phyloP scores from a whole-genome alignment of 768 basidiomycete species.

The Tricholoma sp. region DNA sequence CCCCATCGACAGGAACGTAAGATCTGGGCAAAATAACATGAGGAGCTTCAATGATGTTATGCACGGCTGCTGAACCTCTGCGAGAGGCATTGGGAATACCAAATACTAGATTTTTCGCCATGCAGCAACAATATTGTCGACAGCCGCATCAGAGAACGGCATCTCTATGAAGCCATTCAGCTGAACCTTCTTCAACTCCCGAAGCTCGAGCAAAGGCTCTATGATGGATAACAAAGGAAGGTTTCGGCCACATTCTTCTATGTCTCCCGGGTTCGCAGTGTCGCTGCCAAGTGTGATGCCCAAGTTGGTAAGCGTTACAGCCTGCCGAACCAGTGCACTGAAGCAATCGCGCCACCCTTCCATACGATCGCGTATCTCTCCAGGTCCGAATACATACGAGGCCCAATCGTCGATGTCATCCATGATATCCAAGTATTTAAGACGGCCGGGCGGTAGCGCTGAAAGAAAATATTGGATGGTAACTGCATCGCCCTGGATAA shows the following conservation, averaged over 20 bases:
- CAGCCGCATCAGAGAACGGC: background rate
- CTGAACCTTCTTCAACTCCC: background rate
- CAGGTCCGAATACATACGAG: background rate
- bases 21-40: no score
- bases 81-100: background rate
- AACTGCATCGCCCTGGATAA: background rate
- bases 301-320: background rate
- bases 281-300: background rate
- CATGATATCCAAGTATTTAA: background rate
- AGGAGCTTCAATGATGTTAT: no score
- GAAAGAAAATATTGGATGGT: background rate
- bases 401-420: background rate
- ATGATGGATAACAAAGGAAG: background rate
- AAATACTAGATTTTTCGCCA: background rate
- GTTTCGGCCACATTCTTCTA: background rate
- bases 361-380: background rate
- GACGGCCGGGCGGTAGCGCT: background rate
- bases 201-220: background rate
- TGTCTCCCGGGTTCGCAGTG: background rate
- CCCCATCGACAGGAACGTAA: no score
- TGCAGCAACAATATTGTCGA: background rate
- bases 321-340: background rate
- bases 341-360: background rate
- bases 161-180: background rate
- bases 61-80: no score